Base-by-base conservation (phyloP, 164 flowering plant genomes). In the Annona cherimola region DNA sequence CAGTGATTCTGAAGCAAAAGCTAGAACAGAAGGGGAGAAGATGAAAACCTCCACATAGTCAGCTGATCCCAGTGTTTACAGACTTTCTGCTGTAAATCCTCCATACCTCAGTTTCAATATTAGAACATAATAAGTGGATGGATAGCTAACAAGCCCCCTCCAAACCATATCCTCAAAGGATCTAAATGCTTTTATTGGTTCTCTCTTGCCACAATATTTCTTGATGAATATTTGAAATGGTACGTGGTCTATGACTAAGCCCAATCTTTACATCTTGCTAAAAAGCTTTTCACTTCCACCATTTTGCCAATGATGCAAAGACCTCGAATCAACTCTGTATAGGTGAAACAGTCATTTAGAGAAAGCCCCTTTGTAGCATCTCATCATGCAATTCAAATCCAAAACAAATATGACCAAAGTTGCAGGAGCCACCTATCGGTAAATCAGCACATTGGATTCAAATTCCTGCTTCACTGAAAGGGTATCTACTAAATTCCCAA, bases 321-420 rank as follows among this genome's bases (percentile, higher is more conserved):
- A 18, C 90, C 85, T 74, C 80, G 87, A n/a, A 90, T 83, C 62
- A 90, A 75, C 78, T 87, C 89, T 4, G 95, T 89, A 70, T 90
- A 88, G 43, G 93, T 90, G 63, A 87, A 73, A 41, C 73, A 67
- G 80, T 92, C 95, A 18, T 92, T 92, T 19, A 80, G 45, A n/a
- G n/a, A 73, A 20, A 77, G 43, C 90, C 93, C 69, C 73, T 76
- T 73, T 75, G 79, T 66, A 77, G 74, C 92, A 92, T 89, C 75
- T 92, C 93, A 76, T 89, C 83, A 77, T 77, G 73, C 63, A 90
- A 76, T 41, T 80, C 76, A 60, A 82, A 55, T 16, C 92, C 95
- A 45, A 70, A 79, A 72, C 12, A 62, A 44, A 87, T 71, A 20
- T 78, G 45, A 5, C 89, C 86, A 26, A 66, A 61, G 61, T 61